phyloP scores from a whole-genome alignment of 163 green algal species.

The Prototheca cutis region DNA sequence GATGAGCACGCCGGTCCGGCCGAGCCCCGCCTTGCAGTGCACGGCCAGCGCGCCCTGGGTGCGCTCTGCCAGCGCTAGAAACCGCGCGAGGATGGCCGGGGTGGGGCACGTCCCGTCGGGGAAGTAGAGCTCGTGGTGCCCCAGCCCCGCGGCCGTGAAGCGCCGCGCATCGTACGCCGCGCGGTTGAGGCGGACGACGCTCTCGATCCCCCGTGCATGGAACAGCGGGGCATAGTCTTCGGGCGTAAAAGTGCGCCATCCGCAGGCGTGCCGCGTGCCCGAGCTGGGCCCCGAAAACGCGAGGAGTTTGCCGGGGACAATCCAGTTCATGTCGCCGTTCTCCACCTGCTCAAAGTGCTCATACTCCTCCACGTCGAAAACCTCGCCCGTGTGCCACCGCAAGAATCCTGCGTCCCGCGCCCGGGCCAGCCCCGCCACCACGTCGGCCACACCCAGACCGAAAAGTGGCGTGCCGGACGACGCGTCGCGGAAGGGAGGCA shows the following conservation, averaged over 20 bases:
- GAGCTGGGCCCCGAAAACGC: conserved; percentile 75
- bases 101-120: conserved; percentile 79
- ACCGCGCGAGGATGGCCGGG: conserved; percentile 62
- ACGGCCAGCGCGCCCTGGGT: conserved; percentile 67
- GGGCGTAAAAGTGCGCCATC: conserved; percentile 71
- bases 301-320: conserved; percentile 85
- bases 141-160: conserved; percentile 69
- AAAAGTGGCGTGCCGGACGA: conserved; percentile 68
- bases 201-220: conserved; percentile 43
- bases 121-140: conserved; percentile 89
- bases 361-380: conserved; percentile 81
- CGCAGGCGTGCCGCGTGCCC: conserved; percentile 54
- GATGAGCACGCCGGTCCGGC: conserved; percentile 85
- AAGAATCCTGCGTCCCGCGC: conserved; percentile 72
- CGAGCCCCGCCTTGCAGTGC: conserved; percentile 93
- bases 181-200: conserved; percentile 84
- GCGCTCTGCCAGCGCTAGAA: conserved; percentile 65
- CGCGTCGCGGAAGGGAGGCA: conserved; percentile 75
- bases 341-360: conserved; percentile 91
- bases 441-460: conserved; percentile 55
- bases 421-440: conserved; percentile 59
- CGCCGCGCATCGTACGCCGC: conserved; percentile 75
- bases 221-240: conserved; percentile 90
- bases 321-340: conserved; percentile 94
- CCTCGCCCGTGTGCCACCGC: conserved; percentile 54